Base-by-base conservation (phyloP, 495 filamentous ascomycete genomes). In the Jackrogersella multiformis region DNA sequence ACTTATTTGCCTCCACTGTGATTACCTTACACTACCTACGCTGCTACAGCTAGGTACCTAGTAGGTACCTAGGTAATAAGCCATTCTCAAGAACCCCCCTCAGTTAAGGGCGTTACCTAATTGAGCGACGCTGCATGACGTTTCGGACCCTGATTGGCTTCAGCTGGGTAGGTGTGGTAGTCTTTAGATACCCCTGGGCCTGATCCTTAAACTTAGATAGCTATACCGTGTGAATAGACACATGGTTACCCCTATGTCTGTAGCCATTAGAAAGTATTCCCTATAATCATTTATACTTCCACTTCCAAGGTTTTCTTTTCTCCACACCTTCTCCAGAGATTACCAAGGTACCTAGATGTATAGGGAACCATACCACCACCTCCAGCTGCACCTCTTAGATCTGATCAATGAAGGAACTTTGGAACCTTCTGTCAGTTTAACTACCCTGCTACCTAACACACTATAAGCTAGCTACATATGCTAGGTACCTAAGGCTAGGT, bases 251-350 rank as follows among this genome's bases (percentile, higher is more conserved):
- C 35, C 28, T 49, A 57, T 54, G 54, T 58, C 45, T n/a, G n/a
- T n/a, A 5, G 45, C 3, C 18, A 9, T n/a, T 36, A 36, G 20
- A 30, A 30, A 7, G 26, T 30, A 7, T 30, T 30, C n/a, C n/a
- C n/a, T n/a, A n/a, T n/a, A n/a, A n/a, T n/a, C n/a, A n/a, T n/a
- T n/a, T n/a, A n/a, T n/a, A n/a, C n/a, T n/a, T n/a, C n/a, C n/a
- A n/a, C n/a, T 67, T 36, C 13, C 36, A 34, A 44, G 36, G 26
- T 39, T 45, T 53, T 62, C 21, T 61, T 45, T 69, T 69, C 60
- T 58, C 60, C 60, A 69, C 55, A 69, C 49, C 55, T 69, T 69
- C 60, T 69, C 60, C 55, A 69, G 59, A 64, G 60, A 64, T 69
- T 69, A 64, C n/a, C n/a, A n/a, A n/a, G n/a, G n/a, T n/a, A n/a